Percentiles rank a stretch among this genome's conserved stretches.
phyloP scores from a whole-genome alignment of 2,329 filamentous ascomycete genomes.

The Paraphoma chrysanthemicola region DNA sequence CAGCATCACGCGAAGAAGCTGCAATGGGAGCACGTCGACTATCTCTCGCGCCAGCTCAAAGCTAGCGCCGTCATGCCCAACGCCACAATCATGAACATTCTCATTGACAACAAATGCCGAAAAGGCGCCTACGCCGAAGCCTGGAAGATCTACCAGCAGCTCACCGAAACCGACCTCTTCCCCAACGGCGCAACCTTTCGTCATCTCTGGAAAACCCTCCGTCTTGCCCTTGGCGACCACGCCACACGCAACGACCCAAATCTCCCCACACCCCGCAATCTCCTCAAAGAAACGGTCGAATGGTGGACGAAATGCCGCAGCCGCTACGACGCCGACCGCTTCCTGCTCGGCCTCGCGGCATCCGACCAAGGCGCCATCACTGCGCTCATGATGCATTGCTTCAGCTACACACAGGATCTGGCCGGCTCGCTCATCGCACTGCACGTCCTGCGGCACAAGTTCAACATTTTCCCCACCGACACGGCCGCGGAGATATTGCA shows the following conservation, averaged over 20 bases:
- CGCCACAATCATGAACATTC: constrained; percentile 39
- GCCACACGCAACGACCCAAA: constrained; percentile 18
- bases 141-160: constrained; percentile 35
- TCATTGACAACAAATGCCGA: constrained; percentile 39
- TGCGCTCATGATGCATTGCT: constrained; percentile 43
- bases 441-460: constrained; percentile 33
- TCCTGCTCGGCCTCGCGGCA: constrained; percentile 32
- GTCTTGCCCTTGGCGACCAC: constrained; percentile 33
- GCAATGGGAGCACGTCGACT: constrained; percentile 46
- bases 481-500: constrained; percentile 29
- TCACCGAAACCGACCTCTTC: constrained; percentile 37
- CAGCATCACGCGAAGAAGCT: constrained; percentile 33
- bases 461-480: constrained; percentile 35
- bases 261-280: constrained; percentile 40
- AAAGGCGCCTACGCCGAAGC: constrained; percentile 38
- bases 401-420: constrained; percentile 41
- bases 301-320: constrained; percentile 37
- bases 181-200: constrained; percentile 39
- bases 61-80: constrained; percentile 28
- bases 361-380: constrained; percentile 30
- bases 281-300: constrained; percentile 36
- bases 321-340: constrained; percentile 35
- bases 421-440: constrained; percentile 45
- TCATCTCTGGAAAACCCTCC: constrained; percentile 42
- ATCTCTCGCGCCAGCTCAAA: constrained; percentile 35